phyloP scores from a whole-genome alignment of 2,329 filamentous ascomycete species.

The Pseudocercospora crystallina region DNA sequence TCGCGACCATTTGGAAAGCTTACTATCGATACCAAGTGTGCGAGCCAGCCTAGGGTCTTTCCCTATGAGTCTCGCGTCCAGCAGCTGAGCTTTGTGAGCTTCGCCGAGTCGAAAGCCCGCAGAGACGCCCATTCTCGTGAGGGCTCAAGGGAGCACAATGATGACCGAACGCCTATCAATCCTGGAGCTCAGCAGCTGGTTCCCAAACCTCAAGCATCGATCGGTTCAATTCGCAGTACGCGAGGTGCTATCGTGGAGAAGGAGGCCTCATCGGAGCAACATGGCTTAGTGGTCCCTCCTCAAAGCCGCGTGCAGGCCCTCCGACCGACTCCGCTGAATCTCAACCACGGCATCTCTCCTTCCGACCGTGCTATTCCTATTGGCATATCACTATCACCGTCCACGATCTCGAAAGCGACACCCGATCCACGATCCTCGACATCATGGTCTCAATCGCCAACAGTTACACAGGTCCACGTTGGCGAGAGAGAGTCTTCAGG shows the following conservation, averaged over 20 bases:
- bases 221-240: slow-evolving; percentile 7
- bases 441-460: background rate
- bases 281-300: slow-evolving; percentile 15
- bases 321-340: slow-evolving; percentile 29
- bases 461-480: background rate
- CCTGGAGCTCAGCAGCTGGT: slow-evolving; percentile 14
- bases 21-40: slow-evolving; percentile 67
- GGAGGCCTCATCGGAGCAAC: background rate
- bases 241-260: slow-evolving; percentile 1
- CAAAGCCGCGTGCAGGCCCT: slow-evolving; percentile 28
- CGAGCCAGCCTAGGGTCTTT: slow-evolving; percentile 46
- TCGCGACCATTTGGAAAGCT: slow-evolving; percentile 19
- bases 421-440: slow-evolving; percentile 12
- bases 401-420: slow-evolving; percentile 45
- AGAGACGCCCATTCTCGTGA: slow-evolving; percentile 9
- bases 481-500: background rate
- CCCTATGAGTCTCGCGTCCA: slow-evolving; percentile 35
- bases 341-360: slow-evolving; percentile 59
- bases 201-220: slow-evolving; percentile 1
- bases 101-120: slow-evolving; percentile 22
- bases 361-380: slow-evolving; percentile 71
- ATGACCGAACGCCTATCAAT: slow-evolving; percentile 13
- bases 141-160: slow-evolving; percentile 31
- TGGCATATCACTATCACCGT: slow-evolving; percentile 64
- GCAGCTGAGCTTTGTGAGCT: slow-evolving; percentile 28